A percentile compares a stretch with the other conserved stretches of the same genome.
These are phyloP conservation scores for Leucaena leucocephala DNA, from an alignment of 306 rosid species.

Conservation along the genomic window DNA sequence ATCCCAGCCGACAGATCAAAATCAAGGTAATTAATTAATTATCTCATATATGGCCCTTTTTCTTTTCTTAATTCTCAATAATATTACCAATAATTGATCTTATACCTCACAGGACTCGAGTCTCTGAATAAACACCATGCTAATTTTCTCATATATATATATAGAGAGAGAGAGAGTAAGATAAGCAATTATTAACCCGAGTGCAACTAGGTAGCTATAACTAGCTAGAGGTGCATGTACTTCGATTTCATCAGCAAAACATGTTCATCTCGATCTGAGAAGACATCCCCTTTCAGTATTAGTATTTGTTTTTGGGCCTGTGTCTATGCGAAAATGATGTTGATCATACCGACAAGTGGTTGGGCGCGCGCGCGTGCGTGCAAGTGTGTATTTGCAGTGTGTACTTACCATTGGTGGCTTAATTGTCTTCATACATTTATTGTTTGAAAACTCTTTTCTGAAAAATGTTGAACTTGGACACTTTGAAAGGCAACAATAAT, in stretches of 20 bases:
- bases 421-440: neutral
- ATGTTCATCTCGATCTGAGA: conserved; percentile 26
- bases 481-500: conserved; percentile 1
- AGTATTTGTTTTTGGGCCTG: neutral
- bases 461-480: neutral
- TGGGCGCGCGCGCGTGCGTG: no score
- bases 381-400: neutral
- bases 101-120: neutral
- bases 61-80: neutral
- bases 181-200: conserved; percentile 12
- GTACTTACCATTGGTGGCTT: neutral
- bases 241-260: neutral
- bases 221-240: neutral
- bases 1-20: conserved; percentile 5
- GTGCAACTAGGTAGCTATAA: conserved; percentile 28
- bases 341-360: conserved; percentile 23
- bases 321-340: neutral
- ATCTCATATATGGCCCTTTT: neutral
- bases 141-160: neutral
- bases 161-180: neutral
- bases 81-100: neutral
- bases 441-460: neutral
- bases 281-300: conserved; percentile 12
- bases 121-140: neutral
- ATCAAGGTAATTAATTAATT: conserved; percentile 39